These are phyloP conservation scores for Rosa hybrid DNA, from an alignment of 331 rosid species.

Conservation along the genomic window DNA sequence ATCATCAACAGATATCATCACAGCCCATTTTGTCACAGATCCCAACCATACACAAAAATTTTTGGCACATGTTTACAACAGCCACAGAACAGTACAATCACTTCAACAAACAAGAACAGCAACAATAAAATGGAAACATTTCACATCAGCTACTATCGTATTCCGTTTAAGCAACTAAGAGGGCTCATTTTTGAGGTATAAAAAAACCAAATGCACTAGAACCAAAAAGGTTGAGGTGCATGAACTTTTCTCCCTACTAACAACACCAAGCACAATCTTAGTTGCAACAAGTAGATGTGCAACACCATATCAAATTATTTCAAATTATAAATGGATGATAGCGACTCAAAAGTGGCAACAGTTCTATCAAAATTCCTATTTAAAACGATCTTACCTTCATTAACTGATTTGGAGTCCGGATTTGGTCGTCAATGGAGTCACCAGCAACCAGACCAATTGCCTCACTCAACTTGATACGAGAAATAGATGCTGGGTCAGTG, in stretches of 20 bases:
- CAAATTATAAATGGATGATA: slow-evolving; percentile 12
- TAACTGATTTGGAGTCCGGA: slow-evolving; percentile 32
- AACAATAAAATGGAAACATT: background rate
- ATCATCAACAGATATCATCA: background rate
- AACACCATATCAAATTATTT: background rate
- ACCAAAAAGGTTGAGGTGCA: background rate
- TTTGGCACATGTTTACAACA: background rate
- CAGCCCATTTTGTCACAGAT: background rate
- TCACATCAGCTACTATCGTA: background rate
- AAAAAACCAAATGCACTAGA: background rate
- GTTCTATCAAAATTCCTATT: slow-evolving; percentile 11
- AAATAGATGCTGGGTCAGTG: slow-evolving; percentile 12
- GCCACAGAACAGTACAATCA: background rate
- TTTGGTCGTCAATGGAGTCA: slow-evolving; percentile 18
- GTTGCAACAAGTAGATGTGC: background rate
- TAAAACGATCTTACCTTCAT: slow-evolving; percentile 34
- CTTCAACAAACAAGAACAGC: background rate
- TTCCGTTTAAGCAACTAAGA: background rate
- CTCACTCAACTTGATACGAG: slow-evolving; percentile 22
- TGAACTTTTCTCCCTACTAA: slow-evolving; percentile 1
- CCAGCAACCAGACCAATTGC: slow-evolving; percentile 18
- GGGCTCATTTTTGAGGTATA: background rate
- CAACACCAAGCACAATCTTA: slow-evolving; percentile 7
- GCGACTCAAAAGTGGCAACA: background rate
- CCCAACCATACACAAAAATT: background rate